phyloP scores from a whole-genome alignment of 768 basidiomycete genomes.

The Symmetrospora coprosmae region DNA sequence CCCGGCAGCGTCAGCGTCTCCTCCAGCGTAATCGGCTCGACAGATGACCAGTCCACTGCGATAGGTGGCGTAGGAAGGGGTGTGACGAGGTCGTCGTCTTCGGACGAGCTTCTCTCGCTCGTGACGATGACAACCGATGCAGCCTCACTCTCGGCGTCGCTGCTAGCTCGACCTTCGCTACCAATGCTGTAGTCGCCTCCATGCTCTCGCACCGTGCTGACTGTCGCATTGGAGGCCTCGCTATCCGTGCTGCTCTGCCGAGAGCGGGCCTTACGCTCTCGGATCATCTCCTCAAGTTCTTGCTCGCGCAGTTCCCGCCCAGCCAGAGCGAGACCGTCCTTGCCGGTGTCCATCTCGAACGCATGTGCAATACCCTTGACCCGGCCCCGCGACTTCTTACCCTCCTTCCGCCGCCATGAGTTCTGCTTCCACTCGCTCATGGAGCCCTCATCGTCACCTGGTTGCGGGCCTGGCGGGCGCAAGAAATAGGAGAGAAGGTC shows the following conservation, averaged over 20 bases:
- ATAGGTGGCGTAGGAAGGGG: background rate
- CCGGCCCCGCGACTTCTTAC: slow-evolving; percentile 1
- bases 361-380: slow-evolving; percentile 25
- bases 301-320: background rate
- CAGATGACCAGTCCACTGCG: background rate
- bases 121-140: too few relatives aligned
- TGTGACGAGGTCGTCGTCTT: too few relatives aligned
- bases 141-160: background rate
- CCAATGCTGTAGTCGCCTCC: background rate
- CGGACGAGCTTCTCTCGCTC: too few relatives aligned
- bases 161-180: background rate
- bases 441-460: slow-evolving; percentile 21
- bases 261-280: too few relatives aligned
- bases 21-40: background rate
- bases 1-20: background rate
- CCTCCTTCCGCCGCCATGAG: slow-evolving; percentile 19
- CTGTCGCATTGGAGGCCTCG: background rate
- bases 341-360: slow-evolving; percentile 21
- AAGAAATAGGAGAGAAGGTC: background rate
- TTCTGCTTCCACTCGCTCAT: slow-evolving; percentile 29
- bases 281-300: slow-evolving; percentile 4
- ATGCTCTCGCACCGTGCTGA: too few relatives aligned
- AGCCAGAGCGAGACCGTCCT: background rate
- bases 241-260: slow-evolving; percentile 1
- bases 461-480: slow-evolving; percentile 1